These are phyloP conservation scores for Fusarium euwallaceae DNA, from an alignment of 2,329 filamentous ascomycete species.

Conservation along the genomic window DNA sequence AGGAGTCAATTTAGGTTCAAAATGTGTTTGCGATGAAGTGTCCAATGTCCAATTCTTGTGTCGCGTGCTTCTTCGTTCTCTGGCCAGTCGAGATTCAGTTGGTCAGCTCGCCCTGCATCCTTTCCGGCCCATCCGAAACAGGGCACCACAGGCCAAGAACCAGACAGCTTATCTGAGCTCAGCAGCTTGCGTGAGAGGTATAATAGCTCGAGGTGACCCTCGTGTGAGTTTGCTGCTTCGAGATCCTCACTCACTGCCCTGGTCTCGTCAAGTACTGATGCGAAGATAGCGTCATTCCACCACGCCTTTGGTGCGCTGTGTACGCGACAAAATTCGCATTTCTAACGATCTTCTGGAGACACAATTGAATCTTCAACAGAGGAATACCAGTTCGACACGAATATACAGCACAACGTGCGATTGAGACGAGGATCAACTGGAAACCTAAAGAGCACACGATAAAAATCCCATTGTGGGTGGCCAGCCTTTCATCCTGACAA, in stretches of 20 bases:
- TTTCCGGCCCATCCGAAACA: slow-evolving; percentile 41
- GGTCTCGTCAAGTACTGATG: not conserved
- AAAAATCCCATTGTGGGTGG: slow-evolving; percentile 14
- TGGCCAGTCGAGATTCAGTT: slow-evolving; percentile 38
- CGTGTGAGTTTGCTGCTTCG: not conserved
- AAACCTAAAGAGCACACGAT: slow-evolving; percentile 7
- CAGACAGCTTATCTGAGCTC: slow-evolving; percentile 13
- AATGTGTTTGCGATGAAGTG: not conserved
- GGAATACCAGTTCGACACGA: not conserved
- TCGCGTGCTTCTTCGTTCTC: slow-evolving; percentile 32
- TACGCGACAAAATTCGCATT: not conserved
- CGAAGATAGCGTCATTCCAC: not conserved
- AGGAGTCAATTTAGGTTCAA: not conserved
- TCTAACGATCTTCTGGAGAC: not conserved
- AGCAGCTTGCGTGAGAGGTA: slow-evolving; percentile 24
- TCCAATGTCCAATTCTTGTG: slow-evolving; percentile 26
- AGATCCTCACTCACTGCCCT: not conserved
- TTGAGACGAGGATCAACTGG: not conserved
- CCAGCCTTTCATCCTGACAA: slow-evolving; percentile 21
- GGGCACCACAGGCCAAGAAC: slow-evolving; percentile 27
- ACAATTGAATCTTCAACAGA: not conserved
- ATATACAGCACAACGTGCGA: not conserved
- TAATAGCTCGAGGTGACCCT: slow-evolving; percentile 30
- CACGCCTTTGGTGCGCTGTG: not conserved
- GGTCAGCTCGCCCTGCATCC: slow-evolving; percentile 38